These are phyloP conservation scores for Candida maris DNA, from an alignment of 805 yeast genomes.

Conservation along the genomic window DNA sequence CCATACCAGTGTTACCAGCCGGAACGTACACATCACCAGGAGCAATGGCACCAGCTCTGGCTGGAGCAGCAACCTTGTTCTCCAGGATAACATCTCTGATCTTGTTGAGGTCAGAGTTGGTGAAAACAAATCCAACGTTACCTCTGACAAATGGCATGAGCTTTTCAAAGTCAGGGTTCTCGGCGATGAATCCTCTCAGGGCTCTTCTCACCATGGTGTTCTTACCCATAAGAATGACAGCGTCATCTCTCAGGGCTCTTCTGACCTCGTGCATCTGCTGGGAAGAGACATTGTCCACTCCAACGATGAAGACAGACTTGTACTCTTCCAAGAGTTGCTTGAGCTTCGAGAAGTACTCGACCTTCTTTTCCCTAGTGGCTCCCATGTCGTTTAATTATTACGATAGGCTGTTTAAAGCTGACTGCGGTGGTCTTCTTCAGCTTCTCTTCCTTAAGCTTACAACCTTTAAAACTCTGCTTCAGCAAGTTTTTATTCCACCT, in stretches of 20 bases:
- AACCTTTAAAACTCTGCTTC: background rate
- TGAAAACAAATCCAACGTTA: slow-evolving; percentile 99
- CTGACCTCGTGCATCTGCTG: slow-evolving; percentile 99
- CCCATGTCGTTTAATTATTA: slow-evolving; percentile 91
- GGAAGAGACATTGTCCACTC: slow-evolving; percentile 99
- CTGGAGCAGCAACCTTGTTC: slow-evolving; percentile 99
- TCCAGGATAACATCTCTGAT: slow-evolving; percentile 83
- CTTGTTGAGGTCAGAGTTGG: slow-evolving; percentile 89
- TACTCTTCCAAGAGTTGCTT: slow-evolving; percentile 93
- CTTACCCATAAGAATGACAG: slow-evolving; percentile 98
- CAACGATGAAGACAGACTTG: slow-evolving; percentile 98
- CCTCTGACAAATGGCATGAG: slow-evolving; percentile 93
- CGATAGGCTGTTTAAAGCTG: slow-evolving; percentile 92
- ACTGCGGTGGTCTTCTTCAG: slow-evolving; percentile 3
- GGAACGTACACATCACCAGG: slow-evolving; percentile 97
- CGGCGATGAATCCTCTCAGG: slow-evolving; percentile 89
- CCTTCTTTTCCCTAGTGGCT: slow-evolving; percentile 98
- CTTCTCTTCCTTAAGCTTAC: too few species aligned
- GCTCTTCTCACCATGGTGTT: slow-evolving; percentile 99
- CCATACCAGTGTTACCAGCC: slow-evolving; percentile 99
- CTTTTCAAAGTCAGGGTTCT: slow-evolving; percentile 94
- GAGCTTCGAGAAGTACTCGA: slow-evolving; percentile 91
- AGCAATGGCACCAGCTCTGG: slow-evolving; percentile 99
- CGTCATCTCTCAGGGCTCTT: slow-evolving; percentile 92
- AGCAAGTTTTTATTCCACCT: background rate